phyloP scores from a whole-genome alignment of 2,329 filamentous ascomycete species.

The Alternaria sp. region DNA sequence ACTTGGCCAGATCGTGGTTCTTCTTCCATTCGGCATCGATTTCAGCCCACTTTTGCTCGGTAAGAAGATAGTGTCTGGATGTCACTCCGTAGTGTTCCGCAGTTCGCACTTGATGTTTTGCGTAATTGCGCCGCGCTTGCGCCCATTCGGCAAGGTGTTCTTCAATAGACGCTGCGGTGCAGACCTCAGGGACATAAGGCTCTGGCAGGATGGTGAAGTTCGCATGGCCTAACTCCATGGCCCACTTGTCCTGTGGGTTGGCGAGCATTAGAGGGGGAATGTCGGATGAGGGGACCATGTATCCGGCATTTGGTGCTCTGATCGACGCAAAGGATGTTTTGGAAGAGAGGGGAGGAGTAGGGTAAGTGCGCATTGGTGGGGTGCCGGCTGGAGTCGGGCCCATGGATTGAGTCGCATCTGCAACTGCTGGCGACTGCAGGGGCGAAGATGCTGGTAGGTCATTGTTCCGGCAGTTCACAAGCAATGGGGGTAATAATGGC shows the following conservation, averaged over 20 bases:
- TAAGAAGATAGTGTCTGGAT: constrained; percentile 85
- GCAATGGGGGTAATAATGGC: constrained; percentile 82
- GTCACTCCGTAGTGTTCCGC: constrained; percentile 91
- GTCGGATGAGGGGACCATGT: constrained; percentile 59
- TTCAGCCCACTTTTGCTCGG: constrained; percentile 86
- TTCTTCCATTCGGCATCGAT: constrained; percentile 78
- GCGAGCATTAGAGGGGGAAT: constrained; percentile 70
- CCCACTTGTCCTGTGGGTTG: constrained; percentile 84
- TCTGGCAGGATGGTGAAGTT: constrained; percentile 89
- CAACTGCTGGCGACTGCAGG: constrained; percentile 84
- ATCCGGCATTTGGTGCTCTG: constrained; percentile 55
- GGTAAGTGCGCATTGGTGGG: constrained; percentile 56
- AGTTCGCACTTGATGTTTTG: constrained; percentile 85
- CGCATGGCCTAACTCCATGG: constrained; percentile 84
- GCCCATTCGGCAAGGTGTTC: constrained; percentile 83
- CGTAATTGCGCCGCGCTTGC: constrained; percentile 82
- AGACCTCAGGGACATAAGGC: constrained; percentile 74
- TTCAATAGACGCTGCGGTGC: constrained; percentile 67
- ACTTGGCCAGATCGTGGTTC: constrained; percentile 71
- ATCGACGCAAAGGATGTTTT: constrained; percentile 83
- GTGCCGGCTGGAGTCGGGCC: constrained; percentile 59
- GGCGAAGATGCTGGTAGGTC: constrained; percentile 75
- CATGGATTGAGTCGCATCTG: constrained; percentile 59
- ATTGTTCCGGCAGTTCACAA: constrained; percentile 66
- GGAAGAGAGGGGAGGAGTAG: constrained; percentile 78